Evolutionary conservation across 2,329 filamentous ascomycete genomes (phyloP), one percentile per base, ranked within the genome.

Genomic region (Huntiella abstrusa): DNA sequence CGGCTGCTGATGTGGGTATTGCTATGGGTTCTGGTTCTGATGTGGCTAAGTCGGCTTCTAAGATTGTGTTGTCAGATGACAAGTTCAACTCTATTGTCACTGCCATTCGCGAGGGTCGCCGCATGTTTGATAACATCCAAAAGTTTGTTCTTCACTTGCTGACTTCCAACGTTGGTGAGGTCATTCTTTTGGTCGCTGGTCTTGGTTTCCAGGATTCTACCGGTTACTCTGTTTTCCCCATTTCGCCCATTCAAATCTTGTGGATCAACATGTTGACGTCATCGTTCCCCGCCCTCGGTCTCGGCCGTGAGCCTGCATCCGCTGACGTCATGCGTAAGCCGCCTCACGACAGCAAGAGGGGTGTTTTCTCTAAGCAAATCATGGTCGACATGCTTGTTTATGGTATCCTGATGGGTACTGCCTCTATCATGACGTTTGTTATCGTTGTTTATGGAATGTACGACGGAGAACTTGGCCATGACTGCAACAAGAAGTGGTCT

Each of bases 261-360:
- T 94, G 84, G 85, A 84, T 94, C 59, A 93, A 93, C 61, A 88
- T 93, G 81, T 73, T 91, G 47, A 94, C 86, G 0, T 88, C 83
- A 36, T 83, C 80, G 1, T 76, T 91, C 59, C 85, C 85, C 1
- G 86, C 87, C 49, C 91, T 94, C 65, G 86, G 85, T 38, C 73
- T 94, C 1, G 84, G 85, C 15, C 80, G 85, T 53, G 85, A 93
- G 60, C 64, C 70, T 39, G 83, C 83, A 0, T 74, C 78, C 0
- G 70, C 73, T 2, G 81, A 88, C 56, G 78, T 93, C 51, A 84
- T 93, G 73, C 65, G 71, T 52, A 78, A 84, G 45, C 83, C 83
- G 5, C 86, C 86, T 0, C 83, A 88, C 52, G 71, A 80, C 60
- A 69, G 69, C 59, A 63, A 59, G 53, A 65, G 69, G 22, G 81